phyloP scores from a whole-genome alignment of 2,329 filamentous ascomycete species.

The Cladosporium sp. region DNA sequence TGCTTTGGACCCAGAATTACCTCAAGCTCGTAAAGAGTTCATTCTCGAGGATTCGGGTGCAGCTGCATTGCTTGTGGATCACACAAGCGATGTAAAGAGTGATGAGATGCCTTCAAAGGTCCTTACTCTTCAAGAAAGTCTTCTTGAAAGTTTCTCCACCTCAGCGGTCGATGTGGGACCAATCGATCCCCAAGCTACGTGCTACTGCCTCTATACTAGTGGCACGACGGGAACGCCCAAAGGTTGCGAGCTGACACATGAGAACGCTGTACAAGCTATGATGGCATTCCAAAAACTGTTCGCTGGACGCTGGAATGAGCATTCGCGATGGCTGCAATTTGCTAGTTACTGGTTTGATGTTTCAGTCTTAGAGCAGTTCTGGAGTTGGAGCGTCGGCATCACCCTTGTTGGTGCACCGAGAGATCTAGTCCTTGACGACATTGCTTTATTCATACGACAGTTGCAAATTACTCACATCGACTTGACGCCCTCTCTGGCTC shows the following conservation, averaged over 20 bases:
- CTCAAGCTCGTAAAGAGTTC: conserved; percentile 68
- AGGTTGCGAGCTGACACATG: conserved; percentile 82
- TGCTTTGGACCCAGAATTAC: conserved; percentile 72
- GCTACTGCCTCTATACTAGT: conserved; percentile 83
- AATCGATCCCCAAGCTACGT: conserved; percentile 53
- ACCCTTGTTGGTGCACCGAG: conserved; percentile 76
- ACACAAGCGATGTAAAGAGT: conserved; percentile 37
- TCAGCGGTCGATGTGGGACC: conserved; percentile 33
- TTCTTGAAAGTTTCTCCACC: conserved; percentile 19
- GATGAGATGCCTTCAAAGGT: conserved; percentile 13
- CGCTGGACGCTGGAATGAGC: conserved; percentile 63
- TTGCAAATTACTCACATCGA: conserved; percentile 85
- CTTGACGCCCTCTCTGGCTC: conserved; percentile 80
- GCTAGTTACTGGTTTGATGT: conserved; percentile 95
- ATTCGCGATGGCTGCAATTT: conserved; percentile 85
- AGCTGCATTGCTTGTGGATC: conserved; percentile 41
- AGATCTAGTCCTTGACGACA: conserved; percentile 80
- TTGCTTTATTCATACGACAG: conserved; percentile 66
- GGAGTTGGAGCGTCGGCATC: conserved; percentile 90
- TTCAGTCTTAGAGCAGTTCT: conserved; percentile 88
- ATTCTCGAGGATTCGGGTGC: conserved; percentile 71
- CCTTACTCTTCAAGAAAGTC: conserved; percentile 16
- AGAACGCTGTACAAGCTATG: conserved; percentile 86
- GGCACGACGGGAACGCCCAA: conserved; percentile 85
- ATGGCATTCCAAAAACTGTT: conserved; percentile 80